Base-by-base conservation (phyloP, 306 rosid species). In the Mimosa bimucronata region DNA sequence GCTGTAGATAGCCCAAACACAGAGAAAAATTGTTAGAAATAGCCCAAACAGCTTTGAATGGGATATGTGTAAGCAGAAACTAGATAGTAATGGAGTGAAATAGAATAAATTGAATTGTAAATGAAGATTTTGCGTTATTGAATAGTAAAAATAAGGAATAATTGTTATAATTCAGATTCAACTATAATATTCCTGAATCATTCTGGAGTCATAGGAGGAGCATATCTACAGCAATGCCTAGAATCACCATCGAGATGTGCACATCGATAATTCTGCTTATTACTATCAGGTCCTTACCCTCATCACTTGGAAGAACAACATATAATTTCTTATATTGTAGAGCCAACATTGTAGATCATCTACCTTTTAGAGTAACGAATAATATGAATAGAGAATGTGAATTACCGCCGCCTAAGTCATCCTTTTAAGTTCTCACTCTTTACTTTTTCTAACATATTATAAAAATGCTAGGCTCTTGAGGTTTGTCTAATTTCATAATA, bases 121-220 rank as follows among this genome's bases (percentile, higher is more conserved):
- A 41, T 44, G 48, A 44, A 44, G 48, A 44, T 44, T 44, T 44
- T 44, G 48, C 16, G 15, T 44, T 44, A 44, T 0, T 44, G 16
- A n/a, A n/a, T n/a, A 2, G 45, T 41, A 44, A 44, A 44, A 44
- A 9, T n/a, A 44, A 11, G 48, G 48, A 44, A 44, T 9, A 44
- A 4, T 44, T 44, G 12, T 44, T 76, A 90, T 80, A 88, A 84
- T 88, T 95, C 98, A 77, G 98, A 95, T 77, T 95, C 98, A 87
- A 95, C 92, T 70, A 96, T 98, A 83, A 95, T 92, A 74, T 95
- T 95, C 97, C 98, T 92, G 88, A 91, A 95, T 81, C 98, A 97
- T 88, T 95, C 98, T 0, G 99, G 99, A 73, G 99, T 95, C 90
- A 91, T 31, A 71, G 96, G 97, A 46, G 99, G 98, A 86, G 76